Evolutionary conservation across 148 eudicot species (phyloP).

Genomic region (Fagopyrum homotropicum): DNA sequence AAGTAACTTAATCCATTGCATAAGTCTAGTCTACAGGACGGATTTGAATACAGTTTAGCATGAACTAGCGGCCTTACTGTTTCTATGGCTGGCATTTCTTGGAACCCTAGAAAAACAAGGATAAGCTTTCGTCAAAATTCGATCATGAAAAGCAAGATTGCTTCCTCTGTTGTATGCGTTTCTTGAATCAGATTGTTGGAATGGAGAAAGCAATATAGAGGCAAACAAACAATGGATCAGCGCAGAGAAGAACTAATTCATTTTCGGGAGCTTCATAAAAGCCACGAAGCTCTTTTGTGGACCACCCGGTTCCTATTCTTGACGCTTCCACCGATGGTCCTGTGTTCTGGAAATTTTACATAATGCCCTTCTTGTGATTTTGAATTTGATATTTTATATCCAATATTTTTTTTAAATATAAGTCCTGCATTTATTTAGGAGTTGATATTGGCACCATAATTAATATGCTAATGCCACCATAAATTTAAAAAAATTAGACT

Average conservation of each 20-base stretch:
- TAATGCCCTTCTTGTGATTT: too few relatives aligned
- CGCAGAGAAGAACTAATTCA: neutral
- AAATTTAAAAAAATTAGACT: too few relatives aligned
- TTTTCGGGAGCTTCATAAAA: neutral
- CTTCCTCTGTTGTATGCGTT: neutral
- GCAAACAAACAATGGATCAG: neutral
- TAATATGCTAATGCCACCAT: too few relatives aligned
- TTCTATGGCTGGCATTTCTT: slow-evolving; percentile 12
- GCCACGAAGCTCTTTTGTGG: neutral
- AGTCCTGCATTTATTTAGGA: too few relatives aligned
- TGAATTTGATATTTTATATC: too few relatives aligned
- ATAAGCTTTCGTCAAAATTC: neutral
- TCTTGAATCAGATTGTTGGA: neutral
- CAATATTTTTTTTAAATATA: too few relatives aligned
- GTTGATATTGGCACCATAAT: too few relatives aligned
- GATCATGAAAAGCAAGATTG: neutral
- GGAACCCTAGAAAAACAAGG: slow-evolving; percentile 12
- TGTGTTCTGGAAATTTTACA: neutral
- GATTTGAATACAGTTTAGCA: slow-evolving; percentile 15
- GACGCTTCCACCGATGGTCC: too few relatives aligned
- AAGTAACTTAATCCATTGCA: slow-evolving; percentile 9
- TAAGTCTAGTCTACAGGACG: slow-evolving; percentile 4
- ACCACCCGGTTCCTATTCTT: neutral
- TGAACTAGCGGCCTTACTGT: neutral
- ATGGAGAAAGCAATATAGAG: neutral